Evolutionary conservation across 352 stramenopile genomes (phyloP).

Genomic region (Globisporangium spiculum): DNA sequence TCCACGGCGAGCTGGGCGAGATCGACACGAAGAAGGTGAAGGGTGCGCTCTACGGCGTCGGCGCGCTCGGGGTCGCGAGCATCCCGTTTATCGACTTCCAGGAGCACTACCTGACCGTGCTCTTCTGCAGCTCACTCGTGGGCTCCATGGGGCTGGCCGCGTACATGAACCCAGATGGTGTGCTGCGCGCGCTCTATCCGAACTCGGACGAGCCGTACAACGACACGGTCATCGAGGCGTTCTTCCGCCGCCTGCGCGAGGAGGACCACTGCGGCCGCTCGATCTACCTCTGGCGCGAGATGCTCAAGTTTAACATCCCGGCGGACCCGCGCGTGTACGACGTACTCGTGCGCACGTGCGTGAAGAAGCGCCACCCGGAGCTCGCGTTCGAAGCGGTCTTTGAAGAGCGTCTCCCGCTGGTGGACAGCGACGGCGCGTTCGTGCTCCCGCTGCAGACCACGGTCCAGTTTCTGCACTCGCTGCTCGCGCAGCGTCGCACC

Average conservation of each 20-base stretch:
- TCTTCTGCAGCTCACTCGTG: constrained; percentile 73
- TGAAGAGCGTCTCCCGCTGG: constrained; percentile 51
- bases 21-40: constrained; percentile 74
- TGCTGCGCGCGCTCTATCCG: constrained; percentile 75
- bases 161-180: constrained; percentile 84
- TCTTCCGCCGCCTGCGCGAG: constrained; percentile 80
- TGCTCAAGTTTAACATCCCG: constrained; percentile 68
- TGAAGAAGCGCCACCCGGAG: constrained; percentile 82
- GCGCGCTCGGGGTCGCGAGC: constrained; percentile 47
- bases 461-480: constrained; percentile 64
- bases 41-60: constrained; percentile 51
- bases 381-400: constrained; percentile 73
- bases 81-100: constrained; percentile 75
- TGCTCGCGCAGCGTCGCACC: constrained; percentile 58
- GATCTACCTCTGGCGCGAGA: constrained; percentile 87
- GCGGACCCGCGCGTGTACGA: constrained; percentile 74
- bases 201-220: constrained; percentile 69
- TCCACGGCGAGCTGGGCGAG: constrained; percentile 67
- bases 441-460: constrained; percentile 56
- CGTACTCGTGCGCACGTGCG: constrained; percentile 76
- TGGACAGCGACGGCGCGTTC: constrained; percentile 58
- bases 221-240: constrained; percentile 71
- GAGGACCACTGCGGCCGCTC: constrained; percentile 80
- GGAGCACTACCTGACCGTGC: constrained; percentile 66
- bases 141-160: constrained; percentile 79